Conservation (phyloP, 2,329 filamentous ascomycete genomes). For the Penicillium sp. region DNA sequence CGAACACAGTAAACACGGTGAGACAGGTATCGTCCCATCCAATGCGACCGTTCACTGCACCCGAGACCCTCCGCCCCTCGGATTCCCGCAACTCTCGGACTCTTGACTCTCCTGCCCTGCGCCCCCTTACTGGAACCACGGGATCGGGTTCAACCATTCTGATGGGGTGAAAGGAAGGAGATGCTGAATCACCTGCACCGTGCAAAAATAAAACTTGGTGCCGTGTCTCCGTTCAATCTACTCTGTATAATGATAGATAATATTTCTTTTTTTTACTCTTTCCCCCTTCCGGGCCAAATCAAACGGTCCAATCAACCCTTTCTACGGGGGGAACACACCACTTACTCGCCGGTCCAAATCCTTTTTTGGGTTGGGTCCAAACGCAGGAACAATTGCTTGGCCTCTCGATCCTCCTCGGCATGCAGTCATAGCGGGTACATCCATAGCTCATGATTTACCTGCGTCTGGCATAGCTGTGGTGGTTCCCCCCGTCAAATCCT, state of each 20-base stretch:
- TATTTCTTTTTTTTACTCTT: background rate
- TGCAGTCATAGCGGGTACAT: background rate
- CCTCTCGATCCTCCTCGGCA: background rate
- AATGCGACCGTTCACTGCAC: constrained; percentile 16
- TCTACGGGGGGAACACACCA: background rate
- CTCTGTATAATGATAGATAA: background rate
- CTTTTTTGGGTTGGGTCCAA: constrained; percentile 5
- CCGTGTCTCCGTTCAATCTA: background rate
- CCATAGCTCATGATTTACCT: too few relatives aligned
- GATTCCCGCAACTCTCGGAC: background rate
- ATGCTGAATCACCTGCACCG: constrained; percentile 1
- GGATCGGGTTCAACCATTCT: background rate
- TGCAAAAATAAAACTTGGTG: background rate
- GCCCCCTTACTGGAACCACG: constrained; percentile 1
- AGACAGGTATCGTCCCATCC: background rate
- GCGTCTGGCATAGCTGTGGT: too few relatives aligned
- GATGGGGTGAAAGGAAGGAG: background rate
- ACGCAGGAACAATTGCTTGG: constrained; percentile 17
- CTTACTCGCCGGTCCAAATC: background rate
- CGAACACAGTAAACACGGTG: background rate
- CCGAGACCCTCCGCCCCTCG: constrained; percentile 1
- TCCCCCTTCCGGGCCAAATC: background rate
- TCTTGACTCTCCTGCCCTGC: background rate
- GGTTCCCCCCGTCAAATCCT: background rate
- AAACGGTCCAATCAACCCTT: constrained; percentile 4